Conservation (phyloP, 352 stramenopile genomes). For the Plasmopara halstedii region DNA sequence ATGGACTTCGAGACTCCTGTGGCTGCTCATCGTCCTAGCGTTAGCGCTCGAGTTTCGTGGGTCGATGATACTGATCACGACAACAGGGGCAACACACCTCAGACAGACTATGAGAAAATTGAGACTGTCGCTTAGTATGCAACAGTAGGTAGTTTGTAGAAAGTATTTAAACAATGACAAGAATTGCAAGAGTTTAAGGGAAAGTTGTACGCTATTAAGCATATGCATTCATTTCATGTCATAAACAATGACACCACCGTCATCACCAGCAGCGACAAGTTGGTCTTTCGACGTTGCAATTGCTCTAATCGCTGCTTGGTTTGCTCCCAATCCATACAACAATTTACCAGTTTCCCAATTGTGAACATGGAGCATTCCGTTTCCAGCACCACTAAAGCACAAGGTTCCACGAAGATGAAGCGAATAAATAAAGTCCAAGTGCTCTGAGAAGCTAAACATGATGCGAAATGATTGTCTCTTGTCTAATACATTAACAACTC, state of each 20-base stretch:
- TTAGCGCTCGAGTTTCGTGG: conserved; percentile 17
- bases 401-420: conserved; percentile 52
- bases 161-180: conserved; percentile 18
- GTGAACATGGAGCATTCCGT: conserved; percentile 82
- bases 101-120: conserved; percentile 28
- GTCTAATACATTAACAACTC: conserved; percentile 73
- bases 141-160: background rate
- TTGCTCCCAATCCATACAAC: conserved; percentile 78
- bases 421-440: conserved; percentile 87
- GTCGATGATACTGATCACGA: conserved; percentile 15
- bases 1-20: conserved; percentile 37
- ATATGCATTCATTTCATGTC: conserved; percentile 47
- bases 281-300: conserved; percentile 42
- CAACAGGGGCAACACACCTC: conserved; percentile 11
- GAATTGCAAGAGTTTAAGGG: too few relatives aligned
- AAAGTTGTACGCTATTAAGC: too few relatives aligned
- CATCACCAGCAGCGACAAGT: conserved; percentile 71
- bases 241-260: conserved; percentile 78
- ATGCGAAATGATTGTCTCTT: conserved; percentile 39
- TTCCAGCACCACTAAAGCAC: conserved; percentile 76
- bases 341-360: conserved; percentile 60
- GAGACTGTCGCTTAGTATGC: conserved; percentile 12
- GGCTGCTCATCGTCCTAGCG: conserved; percentile 20
- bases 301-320: conserved; percentile 67
- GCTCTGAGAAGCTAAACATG: conserved; percentile 54